These are phyloP conservation scores for Mucuna pruriens DNA, from an alignment of 306 rosid species.

Conservation along the genomic window DNA sequence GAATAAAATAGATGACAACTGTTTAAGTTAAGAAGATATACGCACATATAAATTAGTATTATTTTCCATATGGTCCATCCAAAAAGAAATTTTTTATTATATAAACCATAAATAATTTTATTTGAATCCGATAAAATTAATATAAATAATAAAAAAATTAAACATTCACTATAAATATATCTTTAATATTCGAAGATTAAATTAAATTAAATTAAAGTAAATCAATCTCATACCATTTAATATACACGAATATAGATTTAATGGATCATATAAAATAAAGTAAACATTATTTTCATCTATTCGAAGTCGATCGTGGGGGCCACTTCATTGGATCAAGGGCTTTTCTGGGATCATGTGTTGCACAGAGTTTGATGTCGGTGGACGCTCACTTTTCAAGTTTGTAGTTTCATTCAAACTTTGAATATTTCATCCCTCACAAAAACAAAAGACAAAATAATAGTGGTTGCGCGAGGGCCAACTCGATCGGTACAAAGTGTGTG, in stretches of 20 bases:
- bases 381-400: constrained; percentile 26
- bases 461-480: constrained; percentile 12
- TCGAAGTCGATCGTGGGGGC: constrained; percentile 5
- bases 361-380: constrained; percentile 44
- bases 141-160: no score
- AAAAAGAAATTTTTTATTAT: no score
- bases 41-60: not conserved
- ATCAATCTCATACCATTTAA: no score
- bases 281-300: not conserved
- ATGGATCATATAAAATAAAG: not conserved
- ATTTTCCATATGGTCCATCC: not conserved
- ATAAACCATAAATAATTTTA: no score
- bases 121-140: no score
- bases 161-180: no score
- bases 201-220: no score
- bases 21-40: not conserved
- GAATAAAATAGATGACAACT: not conserved
- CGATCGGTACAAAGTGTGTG: constrained; percentile 1
- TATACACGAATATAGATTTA: no score
- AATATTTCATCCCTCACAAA: constrained; percentile 9
- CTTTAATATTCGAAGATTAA: no score
- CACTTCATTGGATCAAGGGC: constrained; percentile 62
- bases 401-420: constrained; percentile 43
- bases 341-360: constrained; percentile 57
- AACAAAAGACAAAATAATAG: not conserved